These are phyloP conservation scores for Leccinum ochraceum DNA, from an alignment of 768 basidiomycete genomes.

Conservation along the genomic window DNA sequence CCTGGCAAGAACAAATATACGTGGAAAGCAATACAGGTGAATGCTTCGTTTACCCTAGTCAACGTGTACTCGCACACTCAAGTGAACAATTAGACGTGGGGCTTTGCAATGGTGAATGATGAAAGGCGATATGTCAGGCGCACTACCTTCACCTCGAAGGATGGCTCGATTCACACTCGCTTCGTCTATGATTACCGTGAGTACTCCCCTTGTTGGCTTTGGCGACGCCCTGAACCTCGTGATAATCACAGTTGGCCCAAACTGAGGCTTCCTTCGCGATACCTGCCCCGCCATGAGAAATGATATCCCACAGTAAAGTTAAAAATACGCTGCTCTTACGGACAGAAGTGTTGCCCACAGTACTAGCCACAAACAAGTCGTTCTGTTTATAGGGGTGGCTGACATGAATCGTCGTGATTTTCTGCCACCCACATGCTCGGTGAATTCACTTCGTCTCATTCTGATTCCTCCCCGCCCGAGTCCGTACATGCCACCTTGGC, in stretches of 20 bases:
- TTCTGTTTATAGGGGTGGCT: conserved; percentile 8
- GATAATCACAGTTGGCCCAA: conserved; percentile 16
- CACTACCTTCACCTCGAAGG: conserved; percentile 62
- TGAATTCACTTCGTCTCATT: neutral
- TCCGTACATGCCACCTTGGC: conserved; percentile 16
- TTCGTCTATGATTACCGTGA: conserved; percentile 71
- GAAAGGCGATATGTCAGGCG: conserved; percentile 63
- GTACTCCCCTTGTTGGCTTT: conserved; percentile 24
- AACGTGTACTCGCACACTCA: neutral
- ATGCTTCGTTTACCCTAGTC: conserved; percentile 7
- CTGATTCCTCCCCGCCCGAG: conserved; percentile 9
- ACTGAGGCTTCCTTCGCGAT: conserved; percentile 9
- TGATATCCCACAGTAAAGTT: neutral
- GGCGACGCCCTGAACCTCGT: conserved; percentile 14
- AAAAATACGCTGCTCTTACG: neutral
- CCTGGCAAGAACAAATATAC: conserved; percentile 56
- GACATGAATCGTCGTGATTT: neutral
- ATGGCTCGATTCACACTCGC: conserved; percentile 47
- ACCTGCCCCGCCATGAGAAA: neutral
- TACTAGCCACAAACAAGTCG: neutral
- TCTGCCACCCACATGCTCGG: conserved; percentile 12
- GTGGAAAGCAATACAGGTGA: conserved; percentile 69
- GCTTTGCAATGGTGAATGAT: conserved; percentile 57
- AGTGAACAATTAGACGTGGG: conserved; percentile 49
- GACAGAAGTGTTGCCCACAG: neutral